Base-by-base conservation (phyloP, 2,329 filamentous ascomycete genomes). In the Domatiomyces globalis region DNA sequence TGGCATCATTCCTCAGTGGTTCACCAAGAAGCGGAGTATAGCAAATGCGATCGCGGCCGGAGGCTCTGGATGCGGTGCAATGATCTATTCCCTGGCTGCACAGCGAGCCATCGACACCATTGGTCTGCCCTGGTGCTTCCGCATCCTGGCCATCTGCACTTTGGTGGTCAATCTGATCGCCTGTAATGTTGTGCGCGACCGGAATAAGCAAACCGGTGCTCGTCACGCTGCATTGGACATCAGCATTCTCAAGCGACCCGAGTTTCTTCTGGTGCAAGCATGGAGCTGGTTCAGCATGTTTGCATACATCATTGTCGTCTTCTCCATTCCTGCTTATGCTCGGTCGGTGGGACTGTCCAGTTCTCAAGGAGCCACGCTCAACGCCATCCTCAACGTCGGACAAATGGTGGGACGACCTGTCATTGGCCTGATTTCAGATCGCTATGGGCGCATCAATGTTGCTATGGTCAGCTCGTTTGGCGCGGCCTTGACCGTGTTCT, bases 261-360 rank as follows among this genome's bases (percentile, higher is more conserved):
- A 83, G 56, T 79, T 80, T 53, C 53, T 78, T 3, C 69, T 81
- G 0, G 67, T 83, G n/a, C 67, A 80, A 19, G 67, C 62, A 2
- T 84, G 77, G 67, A 79, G 77, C 0, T 71, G 78, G 52, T 70
- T 83, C 55, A 79, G 73, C 48, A 79, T 83, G 72, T 67, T 85
- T 5, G 81, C 78, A 5, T 84, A 84, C 56, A 76, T 83, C 18
- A 76, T 80, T 0, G 64, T 84, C 1, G 69, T 84, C 1, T 85
- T 82, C 65, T 79, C 75, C 2, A 64, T 85, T 7, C 76, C 81
- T 1, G 79, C 76, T 53, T 84, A 81, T 60, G 78, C 79, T 1
- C 67, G 73, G 5, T 73, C 73, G 0, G 73, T 83, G 36, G 80
- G 80, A 0, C 70, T 84, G 3, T 71, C 70, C 0, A 66, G 77